These are phyloP conservation scores for Centella asiatica DNA, from an alignment of 129 eudicot genomes.

Conservation along the genomic window DNA sequence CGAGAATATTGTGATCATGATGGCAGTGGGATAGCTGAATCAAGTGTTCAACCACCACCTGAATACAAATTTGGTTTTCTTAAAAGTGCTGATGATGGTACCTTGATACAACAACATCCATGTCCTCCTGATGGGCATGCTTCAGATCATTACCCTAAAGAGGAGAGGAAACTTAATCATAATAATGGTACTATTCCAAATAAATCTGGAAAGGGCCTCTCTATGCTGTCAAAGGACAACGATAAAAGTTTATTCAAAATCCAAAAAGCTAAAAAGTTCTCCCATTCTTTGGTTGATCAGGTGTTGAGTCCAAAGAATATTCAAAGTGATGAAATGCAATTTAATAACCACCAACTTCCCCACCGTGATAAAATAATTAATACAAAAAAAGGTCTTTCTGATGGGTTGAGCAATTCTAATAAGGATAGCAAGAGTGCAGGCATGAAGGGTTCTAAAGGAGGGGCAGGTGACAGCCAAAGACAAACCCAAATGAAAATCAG, in stretches of 20 bases:
- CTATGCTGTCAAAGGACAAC: constrained; percentile 23
- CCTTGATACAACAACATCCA: constrained; percentile 4
- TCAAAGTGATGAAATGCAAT: constrained; percentile 21
- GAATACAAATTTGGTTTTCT: background rate
- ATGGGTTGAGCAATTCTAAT: constrained; percentile 8
- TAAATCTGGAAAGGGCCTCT: constrained; percentile 24
- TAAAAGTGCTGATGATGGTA: constrained; percentile 8
- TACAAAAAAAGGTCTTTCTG: constrained; percentile 12
- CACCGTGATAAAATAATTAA: constrained; percentile 14
- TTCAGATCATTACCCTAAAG: background rate
- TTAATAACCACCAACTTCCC: constrained; percentile 12
- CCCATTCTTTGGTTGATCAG: constrained; percentile 23
- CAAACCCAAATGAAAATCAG: constrained; percentile 16
- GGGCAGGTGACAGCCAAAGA: constrained; percentile 21
- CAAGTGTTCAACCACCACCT: constrained; percentile 17
- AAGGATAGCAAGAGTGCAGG: constrained; percentile 23
- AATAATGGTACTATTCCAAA: constrained; percentile 9
- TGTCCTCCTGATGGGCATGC: background rate
- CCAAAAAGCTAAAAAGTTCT: constrained; percentile 28
- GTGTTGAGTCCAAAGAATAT: constrained; percentile 26
- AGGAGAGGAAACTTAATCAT: constrained; percentile 3
- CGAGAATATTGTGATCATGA: constrained; percentile 22
- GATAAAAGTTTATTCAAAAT: constrained; percentile 16
- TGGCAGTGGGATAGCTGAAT: constrained; percentile 25
- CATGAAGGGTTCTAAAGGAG: constrained; percentile 24